Evolutionary conservation across 352 stramenopile species (phyloP).

Genomic region (Saprolegnia parasitica): DNA sequence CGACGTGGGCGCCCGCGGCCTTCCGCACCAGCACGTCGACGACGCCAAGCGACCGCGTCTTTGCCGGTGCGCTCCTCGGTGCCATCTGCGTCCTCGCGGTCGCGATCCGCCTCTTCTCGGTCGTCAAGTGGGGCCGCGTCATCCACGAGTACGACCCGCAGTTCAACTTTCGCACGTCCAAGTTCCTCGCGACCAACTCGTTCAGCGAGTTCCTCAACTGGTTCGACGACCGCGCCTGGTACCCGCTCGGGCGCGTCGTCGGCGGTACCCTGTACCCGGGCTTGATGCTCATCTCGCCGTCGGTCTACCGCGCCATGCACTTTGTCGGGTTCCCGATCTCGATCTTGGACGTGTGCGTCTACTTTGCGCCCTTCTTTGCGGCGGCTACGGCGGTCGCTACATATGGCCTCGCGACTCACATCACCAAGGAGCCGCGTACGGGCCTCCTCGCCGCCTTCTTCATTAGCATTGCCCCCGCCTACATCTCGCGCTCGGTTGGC

Average conservation of each 20-base stretch:
- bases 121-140: conserved; percentile 87
- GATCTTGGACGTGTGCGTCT: conserved; percentile 87
- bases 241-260: conserved; percentile 88
- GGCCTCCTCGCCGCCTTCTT: conserved; percentile 88
- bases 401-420: conserved; percentile 84
- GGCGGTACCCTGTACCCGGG: conserved; percentile 92
- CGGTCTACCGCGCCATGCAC: conserved; percentile 73
- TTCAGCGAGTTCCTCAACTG: conserved; percentile 93
- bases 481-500: conserved; percentile 96
- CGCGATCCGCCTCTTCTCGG: conserved; percentile 87
- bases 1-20: background rate
- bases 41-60: conserved; percentile 1
- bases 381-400: conserved; percentile 77
- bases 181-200: conserved; percentile 90
- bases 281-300: conserved; percentile 81
- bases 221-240: conserved; percentile 97
- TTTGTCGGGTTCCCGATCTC: conserved; percentile 53
- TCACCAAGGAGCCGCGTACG: conserved; percentile 59
- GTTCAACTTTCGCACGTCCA: conserved; percentile 99
- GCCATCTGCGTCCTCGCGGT: conserved; percentile 87
- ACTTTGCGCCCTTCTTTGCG: conserved; percentile 86
- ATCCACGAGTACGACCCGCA: conserved; percentile 94
- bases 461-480: conserved; percentile 94
- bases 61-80: conserved; percentile 41
- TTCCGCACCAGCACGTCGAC: background rate